phyloP scores from a whole-genome alignment of 2,329 filamentous ascomycete genomes.

The Pseudocercospora fuligena region DNA sequence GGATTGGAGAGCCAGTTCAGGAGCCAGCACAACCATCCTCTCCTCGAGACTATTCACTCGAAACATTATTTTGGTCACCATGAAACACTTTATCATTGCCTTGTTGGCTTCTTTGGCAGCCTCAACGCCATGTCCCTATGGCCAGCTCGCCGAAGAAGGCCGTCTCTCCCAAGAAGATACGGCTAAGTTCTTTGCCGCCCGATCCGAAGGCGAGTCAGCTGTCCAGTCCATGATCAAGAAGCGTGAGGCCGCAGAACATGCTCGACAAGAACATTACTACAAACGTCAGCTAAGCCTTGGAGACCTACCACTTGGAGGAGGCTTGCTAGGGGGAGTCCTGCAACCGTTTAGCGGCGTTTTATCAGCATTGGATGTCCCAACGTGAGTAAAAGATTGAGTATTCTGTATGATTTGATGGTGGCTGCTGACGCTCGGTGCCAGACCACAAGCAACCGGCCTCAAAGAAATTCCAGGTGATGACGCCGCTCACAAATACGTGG shows the following conservation, averaged over 20 bases:
- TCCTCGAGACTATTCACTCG: too few species aligned
- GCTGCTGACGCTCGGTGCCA: slow-evolving; percentile 6
- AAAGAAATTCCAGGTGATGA: slow-evolving; percentile 33
- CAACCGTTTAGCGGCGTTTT: slow-evolving; percentile 35
- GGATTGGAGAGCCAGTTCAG: too few species aligned
- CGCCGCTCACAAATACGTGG: slow-evolving; percentile 30
- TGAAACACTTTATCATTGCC: neutral
- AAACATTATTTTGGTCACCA: too few species aligned
- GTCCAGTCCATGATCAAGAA: slow-evolving; percentile 14
- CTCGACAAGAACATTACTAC: slow-evolving; percentile 27
- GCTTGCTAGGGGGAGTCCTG: slow-evolving; percentile 32
- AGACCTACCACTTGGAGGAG: slow-evolving; percentile 25
- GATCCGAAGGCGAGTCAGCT: slow-evolving; percentile 24
- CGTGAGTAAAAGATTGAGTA: slow-evolving; percentile 11
- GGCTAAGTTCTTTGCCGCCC: slow-evolving; percentile 27
- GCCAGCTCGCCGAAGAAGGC: slow-evolving; percentile 29
- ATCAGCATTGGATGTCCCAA: slow-evolving; percentile 31
- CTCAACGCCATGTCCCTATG: slow-evolving; percentile 30
- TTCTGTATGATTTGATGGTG: neutral
- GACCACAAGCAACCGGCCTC: slow-evolving; percentile 29
- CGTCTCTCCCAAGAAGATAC: slow-evolving; percentile 26
- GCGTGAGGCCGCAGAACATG: slow-evolving; percentile 26
- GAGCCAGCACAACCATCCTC: too few species aligned
- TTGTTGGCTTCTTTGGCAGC: slow-evolving; percentile 10
- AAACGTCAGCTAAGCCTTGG: slow-evolving; percentile 20